Conservation (phyloP, 257 asterid genomes). For the Eucommia ulmoides region DNA sequence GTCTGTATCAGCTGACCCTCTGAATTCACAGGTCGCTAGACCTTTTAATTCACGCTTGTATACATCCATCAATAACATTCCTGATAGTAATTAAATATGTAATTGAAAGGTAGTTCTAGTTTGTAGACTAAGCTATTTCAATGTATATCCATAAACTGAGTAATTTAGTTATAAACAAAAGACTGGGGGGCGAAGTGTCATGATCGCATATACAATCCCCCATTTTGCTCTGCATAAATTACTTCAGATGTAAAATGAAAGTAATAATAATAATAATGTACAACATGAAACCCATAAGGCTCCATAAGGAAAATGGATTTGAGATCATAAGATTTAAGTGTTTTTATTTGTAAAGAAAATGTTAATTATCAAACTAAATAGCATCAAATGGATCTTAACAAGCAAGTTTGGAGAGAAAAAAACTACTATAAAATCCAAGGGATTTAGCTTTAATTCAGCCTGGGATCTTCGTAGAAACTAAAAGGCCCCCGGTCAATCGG, state of each 20-base stretch:
- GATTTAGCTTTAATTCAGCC: not conserved
- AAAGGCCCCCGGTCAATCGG: no score
- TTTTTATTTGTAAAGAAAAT: not conserved
- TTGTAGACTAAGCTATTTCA: not conserved
- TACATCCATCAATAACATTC: not conserved
- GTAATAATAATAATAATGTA: slow-evolving; percentile 2
- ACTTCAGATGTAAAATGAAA: slow-evolving; percentile 8
- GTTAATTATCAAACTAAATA: not conserved
- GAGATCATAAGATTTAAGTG: not conserved
- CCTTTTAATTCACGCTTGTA: not conserved
- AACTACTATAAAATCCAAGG: not conserved
- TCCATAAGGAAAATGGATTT: not conserved
- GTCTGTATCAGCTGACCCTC: slow-evolving; percentile 67
- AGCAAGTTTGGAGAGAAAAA: no score
- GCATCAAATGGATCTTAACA: no score
- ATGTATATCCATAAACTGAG: not conserved
- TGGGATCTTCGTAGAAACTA: no score
- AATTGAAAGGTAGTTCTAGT: not conserved
- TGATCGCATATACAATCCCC: slow-evolving; percentile 71
- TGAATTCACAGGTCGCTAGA: slow-evolving; percentile 7
- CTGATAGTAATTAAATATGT: not conserved
- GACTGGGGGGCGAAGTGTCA: slow-evolving; percentile 84
- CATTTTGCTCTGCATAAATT: slow-evolving; percentile 60
- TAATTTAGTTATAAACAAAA: slow-evolving; percentile 2
- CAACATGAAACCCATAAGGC: not conserved